Evolutionary conservation across 192 early-diverging fungal species (phyloP).

Genomic region (Coemansia sp.): DNA sequence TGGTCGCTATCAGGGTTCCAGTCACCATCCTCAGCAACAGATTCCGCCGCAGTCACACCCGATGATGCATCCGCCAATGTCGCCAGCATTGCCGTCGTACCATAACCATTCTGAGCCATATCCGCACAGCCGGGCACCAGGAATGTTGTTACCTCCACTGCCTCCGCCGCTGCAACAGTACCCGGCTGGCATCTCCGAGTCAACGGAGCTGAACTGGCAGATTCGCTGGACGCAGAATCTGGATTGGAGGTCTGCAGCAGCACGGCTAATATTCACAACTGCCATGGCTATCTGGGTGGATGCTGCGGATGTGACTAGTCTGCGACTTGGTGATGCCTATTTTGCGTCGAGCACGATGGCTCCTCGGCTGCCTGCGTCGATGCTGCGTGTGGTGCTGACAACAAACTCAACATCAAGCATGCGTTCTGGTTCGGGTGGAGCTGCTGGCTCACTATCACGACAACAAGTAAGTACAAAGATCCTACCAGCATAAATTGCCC

Average conservation of each 20-base stretch:
- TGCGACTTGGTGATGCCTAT: slow-evolving; percentile 36
- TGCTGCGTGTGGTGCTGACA: slow-evolving; percentile 36
- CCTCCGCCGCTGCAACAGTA: slow-evolving; percentile 11
- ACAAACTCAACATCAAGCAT: slow-evolving; percentile 8
- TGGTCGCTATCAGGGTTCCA: background rate
- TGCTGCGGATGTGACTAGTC: slow-evolving; percentile 19
- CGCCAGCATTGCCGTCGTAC: background rate
- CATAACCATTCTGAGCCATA: slow-evolving; percentile 12
- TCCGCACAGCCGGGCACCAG: background rate
- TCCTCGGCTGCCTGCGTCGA: slow-evolving; percentile 42
- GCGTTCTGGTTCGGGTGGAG: slow-evolving; percentile 4
- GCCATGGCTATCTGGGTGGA: slow-evolving; percentile 48
- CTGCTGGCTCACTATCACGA: slow-evolving; percentile 14
- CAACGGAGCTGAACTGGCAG: slow-evolving; percentile 47
- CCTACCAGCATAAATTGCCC: background rate
- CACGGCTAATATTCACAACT: slow-evolving; percentile 45
- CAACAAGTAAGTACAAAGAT: slow-evolving; percentile 38
- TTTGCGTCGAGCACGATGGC: slow-evolving; percentile 53
- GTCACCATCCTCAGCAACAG: slow-evolving; percentile 14
- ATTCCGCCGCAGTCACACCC: slow-evolving; percentile 4
- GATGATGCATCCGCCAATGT: slow-evolving; percentile 1
- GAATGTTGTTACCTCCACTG: background rate
- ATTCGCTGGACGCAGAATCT: slow-evolving; percentile 31
- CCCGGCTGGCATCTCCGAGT: slow-evolving; percentile 28
- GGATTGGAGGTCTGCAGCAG: slow-evolving; percentile 22